A percentile compares a stretch with the other conserved stretches of the same genome.
Conservation (phyloP, 2,329 filamentous ascomycete species). For the Annulohypoxylon truncatum region DNA sequence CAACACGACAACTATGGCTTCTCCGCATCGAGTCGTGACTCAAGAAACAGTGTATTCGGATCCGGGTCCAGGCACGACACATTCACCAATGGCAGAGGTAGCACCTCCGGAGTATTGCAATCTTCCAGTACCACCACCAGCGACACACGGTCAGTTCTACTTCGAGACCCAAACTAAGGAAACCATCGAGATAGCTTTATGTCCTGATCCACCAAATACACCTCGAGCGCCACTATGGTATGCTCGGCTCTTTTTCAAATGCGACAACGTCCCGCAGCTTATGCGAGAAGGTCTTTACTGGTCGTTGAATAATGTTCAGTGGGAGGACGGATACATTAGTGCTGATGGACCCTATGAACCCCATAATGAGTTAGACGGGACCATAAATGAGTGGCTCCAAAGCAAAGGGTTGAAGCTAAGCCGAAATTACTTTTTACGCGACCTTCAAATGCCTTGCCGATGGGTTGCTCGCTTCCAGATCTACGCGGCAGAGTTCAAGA, state of each 20-base stretch:
- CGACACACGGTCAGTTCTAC: neutral
- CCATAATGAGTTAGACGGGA: no score
- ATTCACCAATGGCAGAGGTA: neutral
- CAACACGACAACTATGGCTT: neutral
- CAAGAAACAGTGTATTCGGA: neutral
- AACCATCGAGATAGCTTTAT: neutral
- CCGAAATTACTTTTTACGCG: neutral
- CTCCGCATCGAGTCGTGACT: neutral
- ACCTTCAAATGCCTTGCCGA: neutral
- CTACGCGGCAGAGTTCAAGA: neutral
- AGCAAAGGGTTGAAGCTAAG: no score
- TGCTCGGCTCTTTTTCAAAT: neutral
- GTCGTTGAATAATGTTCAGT: conserved; percentile 1
- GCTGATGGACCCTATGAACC: no score
- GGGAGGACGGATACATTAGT: conserved; percentile 8
- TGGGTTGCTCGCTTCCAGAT: conserved; percentile 3
- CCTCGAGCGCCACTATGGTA: no score
- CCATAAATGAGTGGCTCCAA: no score
- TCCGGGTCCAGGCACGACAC: neutral
- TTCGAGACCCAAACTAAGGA: neutral
- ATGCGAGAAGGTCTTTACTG: conserved; percentile 8
- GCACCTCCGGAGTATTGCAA: neutral
- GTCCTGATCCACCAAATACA: neutral
- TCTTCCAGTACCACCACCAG: neutral
- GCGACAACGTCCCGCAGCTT: conserved; percentile 1